Base-by-base conservation (phyloP, 2,329 filamentous ascomycete genomes). In the Aspergillus glaucus region DNA sequence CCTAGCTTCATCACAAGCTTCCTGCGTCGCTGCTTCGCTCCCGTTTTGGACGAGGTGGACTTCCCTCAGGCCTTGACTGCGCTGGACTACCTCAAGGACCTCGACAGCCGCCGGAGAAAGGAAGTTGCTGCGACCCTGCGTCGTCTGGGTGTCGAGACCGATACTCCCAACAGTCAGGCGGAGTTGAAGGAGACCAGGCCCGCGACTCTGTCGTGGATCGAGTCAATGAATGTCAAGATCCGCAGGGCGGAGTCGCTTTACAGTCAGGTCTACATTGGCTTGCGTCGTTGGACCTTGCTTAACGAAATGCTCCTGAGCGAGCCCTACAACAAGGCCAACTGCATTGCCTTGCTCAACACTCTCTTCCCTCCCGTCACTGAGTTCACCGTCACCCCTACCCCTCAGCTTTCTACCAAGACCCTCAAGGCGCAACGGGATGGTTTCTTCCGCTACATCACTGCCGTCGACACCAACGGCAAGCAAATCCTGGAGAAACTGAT, bases 261-360 rank as follows among this genome's bases (percentile, higher is more conserved):
- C 64, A 80, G 79, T 26, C 77, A 80, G 55, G 70, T 84, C 37
- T 85, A 81, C 63, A 64, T 85, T 48, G 78, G 78, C 32, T 66
- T 86, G 44, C 77, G 82, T 55, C 76, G 81, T 59, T 86, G 82
- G 79, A 79, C 81, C 50, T 67, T 86, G 60, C 78, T 85, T 64
- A 84, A 85, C 57, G 82, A 85, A 57, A 75, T 86, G 57, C 77
- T 80, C 22, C 70, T 83, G 26, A 40, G 37, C 17, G 70, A 75
- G 28, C 80, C 81, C 0, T 83, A 82, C 66, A 80, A 81, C 69
- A 84, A 82, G 63, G 74, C 78, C 58, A 85, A 84, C 62, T 84
- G 82, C 60, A 74, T 84, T 54, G 82, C 80, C 46, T 82, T 86
- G 76, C 76, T 86, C 45, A 86, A 86, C 66, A 85, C 82, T 8